Evolutionary conservation across 2,329 filamentous ascomycete genomes (phyloP).

Genomic region (Alternaria gansuensis): DNA sequence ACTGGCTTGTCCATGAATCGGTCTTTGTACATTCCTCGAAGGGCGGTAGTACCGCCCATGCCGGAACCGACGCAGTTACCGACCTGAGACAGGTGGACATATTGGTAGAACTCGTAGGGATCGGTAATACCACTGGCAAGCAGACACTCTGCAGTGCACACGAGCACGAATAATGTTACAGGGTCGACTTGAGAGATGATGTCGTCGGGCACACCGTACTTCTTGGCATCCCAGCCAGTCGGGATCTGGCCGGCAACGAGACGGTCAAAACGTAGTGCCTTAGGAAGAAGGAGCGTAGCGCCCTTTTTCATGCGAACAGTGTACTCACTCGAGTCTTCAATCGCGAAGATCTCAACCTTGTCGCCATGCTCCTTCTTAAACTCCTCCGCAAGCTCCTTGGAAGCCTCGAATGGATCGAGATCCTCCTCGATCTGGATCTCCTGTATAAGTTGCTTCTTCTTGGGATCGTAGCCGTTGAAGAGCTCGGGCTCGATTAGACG

Average conservation of each 20-base stretch:
- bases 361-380: constrained; percentile 97
- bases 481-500: constrained; percentile 97
- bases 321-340: constrained; percentile 91
- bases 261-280: constrained; percentile 95
- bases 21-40: constrained; percentile 98
- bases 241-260: constrained; percentile 97
- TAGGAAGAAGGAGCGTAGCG: constrained; percentile 92
- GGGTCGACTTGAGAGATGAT: constrained; percentile 98
- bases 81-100: constrained; percentile 96
- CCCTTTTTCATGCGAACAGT: constrained; percentile 95
- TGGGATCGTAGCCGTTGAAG: constrained; percentile 95
- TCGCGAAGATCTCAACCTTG: constrained; percentile 97
- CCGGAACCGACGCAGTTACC: constrained; percentile 98
- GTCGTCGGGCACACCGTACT: constrained; percentile 95
- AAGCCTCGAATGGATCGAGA: constrained; percentile 94
- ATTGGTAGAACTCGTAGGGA: constrained; percentile 99
- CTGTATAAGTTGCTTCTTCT: constrained; percentile 97
- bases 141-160: constrained; percentile 90
- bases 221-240: constrained; percentile 95
- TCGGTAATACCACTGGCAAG: constrained; percentile 95
- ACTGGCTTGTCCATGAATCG: constrained; percentile 95
- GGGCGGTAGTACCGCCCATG: constrained; percentile 91
- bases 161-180: constrained; percentile 92
- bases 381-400: constrained; percentile 95
- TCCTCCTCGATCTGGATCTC: constrained; percentile 98